Conservation (phyloP, 495 filamentous ascomycete species). For the Chaetomium fimeti region DNA sequence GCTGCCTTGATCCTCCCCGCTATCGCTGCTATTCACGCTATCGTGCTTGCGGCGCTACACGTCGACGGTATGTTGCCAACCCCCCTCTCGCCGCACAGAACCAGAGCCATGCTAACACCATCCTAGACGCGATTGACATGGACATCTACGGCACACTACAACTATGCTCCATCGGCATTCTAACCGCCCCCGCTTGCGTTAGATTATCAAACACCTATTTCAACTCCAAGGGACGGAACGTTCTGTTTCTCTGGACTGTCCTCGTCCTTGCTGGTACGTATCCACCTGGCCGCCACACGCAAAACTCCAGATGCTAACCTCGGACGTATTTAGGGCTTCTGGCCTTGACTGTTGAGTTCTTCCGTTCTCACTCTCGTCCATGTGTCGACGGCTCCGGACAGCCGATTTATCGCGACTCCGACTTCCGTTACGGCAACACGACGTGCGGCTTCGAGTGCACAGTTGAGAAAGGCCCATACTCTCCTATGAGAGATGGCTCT, state of each 20-base stretch:
- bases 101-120: not conserved
- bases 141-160: slow-evolving; percentile 65
- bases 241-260: slow-evolving; percentile 60
- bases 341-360: slow-evolving; percentile 59
- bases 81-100: not conserved
- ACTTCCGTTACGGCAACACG: slow-evolving; percentile 43
- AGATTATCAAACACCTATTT: slow-evolving; percentile 58
- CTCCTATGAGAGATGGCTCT: slow-evolving; percentile 49
- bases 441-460: slow-evolving; percentile 48
- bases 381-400: slow-evolving; percentile 37
- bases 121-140: slow-evolving; percentile 58
- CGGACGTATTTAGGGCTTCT: slow-evolving; percentile 44
- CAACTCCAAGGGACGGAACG: slow-evolving; percentile 57
- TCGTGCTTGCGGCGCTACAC: slow-evolving; percentile 56
- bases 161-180: slow-evolving; percentile 59
- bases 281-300: not conserved
- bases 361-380: slow-evolving; percentile 41
- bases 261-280: slow-evolving; percentile 55
- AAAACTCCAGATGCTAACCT: not conserved
- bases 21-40: slow-evolving; percentile 58
- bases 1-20: slow-evolving; percentile 61
- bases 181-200: slow-evolving; percentile 58
- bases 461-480: slow-evolving; percentile 42
- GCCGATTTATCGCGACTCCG: not conserved
- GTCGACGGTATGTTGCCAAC: slow-evolving; percentile 43